Evolutionary conservation across 2,329 filamentous ascomycete genomes (phyloP).

Genomic region (Cordyceps militaris): DNA sequence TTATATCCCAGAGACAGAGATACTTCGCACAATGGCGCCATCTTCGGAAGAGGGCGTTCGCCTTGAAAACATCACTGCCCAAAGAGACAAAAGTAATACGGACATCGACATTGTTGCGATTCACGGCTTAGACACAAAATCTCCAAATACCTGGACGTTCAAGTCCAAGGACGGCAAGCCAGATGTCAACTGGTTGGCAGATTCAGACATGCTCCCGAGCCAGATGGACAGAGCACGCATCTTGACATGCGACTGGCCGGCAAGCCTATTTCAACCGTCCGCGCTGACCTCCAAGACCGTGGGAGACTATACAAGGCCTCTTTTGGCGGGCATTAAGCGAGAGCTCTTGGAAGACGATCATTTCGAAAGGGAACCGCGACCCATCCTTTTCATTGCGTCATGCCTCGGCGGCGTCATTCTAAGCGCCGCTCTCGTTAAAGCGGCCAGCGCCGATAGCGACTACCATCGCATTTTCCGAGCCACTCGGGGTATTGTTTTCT

Average conservation of each 20-base stretch:
- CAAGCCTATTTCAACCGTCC: not conserved
- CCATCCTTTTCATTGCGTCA: not conserved
- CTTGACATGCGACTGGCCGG: not conserved
- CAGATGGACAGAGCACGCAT: not conserved
- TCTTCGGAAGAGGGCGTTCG: not conserved
- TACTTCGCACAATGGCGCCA: no score
- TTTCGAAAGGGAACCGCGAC: no score
- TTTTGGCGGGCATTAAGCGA: constrained; percentile 20
- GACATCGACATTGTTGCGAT: constrained; percentile 29
- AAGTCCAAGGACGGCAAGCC: constrained; percentile 13
- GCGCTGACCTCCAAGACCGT: not conserved
- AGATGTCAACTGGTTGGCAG: not conserved
- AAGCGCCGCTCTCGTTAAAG: not conserved
- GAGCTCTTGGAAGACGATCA: not conserved
- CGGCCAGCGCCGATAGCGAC: not conserved
- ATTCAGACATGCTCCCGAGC: not conserved
- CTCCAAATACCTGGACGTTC: constrained; percentile 24
- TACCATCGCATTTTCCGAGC: not conserved
- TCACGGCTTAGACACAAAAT: constrained; percentile 26
- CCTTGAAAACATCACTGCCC: not conserved
- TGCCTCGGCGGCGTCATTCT: not conserved
- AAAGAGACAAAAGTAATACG: constrained; percentile 8
- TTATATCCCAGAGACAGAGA: no score
- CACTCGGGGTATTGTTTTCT: not conserved
- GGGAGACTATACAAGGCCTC: constrained; percentile 16